phyloP scores from a whole-genome alignment of 169 alveolate genomes.

The Amoebophrya sp. region DNA sequence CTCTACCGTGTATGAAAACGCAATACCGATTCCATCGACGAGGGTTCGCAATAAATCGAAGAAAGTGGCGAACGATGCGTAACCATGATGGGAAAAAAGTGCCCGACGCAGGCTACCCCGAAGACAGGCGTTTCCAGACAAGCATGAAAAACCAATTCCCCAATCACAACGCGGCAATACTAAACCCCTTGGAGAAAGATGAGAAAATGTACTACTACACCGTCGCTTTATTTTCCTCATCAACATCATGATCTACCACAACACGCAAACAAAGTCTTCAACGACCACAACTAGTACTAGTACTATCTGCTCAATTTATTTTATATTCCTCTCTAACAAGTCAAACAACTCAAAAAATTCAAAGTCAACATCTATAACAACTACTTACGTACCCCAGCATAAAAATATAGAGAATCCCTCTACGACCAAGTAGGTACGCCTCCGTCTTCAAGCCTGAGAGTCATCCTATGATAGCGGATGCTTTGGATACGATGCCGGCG shows the following conservation, averaged over 20 bases:
- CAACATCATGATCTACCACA: too few relatives aligned
- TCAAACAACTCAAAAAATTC: too few relatives aligned
- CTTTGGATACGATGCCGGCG: neutral
- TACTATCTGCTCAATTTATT: too few relatives aligned
- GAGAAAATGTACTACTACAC: neutral
- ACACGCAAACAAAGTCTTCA: too few relatives aligned
- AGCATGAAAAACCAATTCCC: neutral
- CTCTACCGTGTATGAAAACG: neutral
- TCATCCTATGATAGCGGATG: neutral
- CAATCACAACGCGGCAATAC: neutral
- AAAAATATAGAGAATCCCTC: too few relatives aligned
- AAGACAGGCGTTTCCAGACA: neutral
- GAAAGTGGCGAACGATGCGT: conserved; percentile 1
- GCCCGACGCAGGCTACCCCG: neutral
- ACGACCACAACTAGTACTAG: too few relatives aligned
- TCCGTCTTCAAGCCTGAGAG: neutral
- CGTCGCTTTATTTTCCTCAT: too few relatives aligned
- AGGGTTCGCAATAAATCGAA: neutral
- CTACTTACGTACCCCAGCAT: too few relatives aligned
- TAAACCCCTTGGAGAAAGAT: neutral
- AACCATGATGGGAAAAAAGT: neutral
- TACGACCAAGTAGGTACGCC: too few relatives aligned
- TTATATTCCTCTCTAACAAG: too few relatives aligned
- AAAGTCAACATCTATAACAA: too few relatives aligned
- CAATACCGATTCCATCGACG: neutral